Evolutionary conservation across 1,284 basidiomycete species (phyloP).

Genomic region (Neolentinus lepideus): DNA sequence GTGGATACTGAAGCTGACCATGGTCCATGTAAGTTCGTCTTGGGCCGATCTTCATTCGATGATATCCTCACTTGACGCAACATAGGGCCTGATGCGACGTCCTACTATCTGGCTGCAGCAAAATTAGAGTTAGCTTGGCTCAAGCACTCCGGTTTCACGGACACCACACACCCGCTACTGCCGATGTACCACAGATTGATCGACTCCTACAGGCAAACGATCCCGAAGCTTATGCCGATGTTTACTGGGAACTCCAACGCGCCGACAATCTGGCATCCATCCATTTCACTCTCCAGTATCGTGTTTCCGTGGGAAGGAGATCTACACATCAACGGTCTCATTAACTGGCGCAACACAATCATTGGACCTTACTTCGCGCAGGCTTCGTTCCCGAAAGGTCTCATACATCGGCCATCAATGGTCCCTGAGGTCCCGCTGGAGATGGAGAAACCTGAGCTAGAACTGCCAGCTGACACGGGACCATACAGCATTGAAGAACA

Average conservation of each 20-base stretch:
- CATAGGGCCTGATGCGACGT: constrained; percentile 8
- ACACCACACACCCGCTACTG: constrained; percentile 4
- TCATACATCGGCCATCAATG: constrained; percentile 6
- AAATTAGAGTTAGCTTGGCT: constrained; percentile 1
- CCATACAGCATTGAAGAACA: neutral
- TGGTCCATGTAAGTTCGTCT: constrained; percentile 23
- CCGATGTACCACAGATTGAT: constrained; percentile 1
- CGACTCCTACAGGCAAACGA: neutral
- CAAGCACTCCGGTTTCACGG: constrained; percentile 1
- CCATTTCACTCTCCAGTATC: constrained; percentile 21
- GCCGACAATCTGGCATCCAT: constrained; percentile 25
- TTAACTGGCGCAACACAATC: constrained; percentile 22
- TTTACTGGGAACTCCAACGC: constrained; percentile 5
- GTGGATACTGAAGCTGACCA: constrained; percentile 15
- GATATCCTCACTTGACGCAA: neutral
- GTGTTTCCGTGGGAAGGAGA: constrained; percentile 15
- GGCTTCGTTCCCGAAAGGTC: neutral
- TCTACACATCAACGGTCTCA: constrained; percentile 15
- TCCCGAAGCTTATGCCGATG: neutral
- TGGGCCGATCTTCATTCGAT: constrained; percentile 2
- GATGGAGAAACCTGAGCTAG: neutral
- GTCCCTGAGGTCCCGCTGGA: neutral
- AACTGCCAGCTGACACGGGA: neutral
- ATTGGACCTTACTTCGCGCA: constrained; percentile 8
- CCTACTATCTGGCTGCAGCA: constrained; percentile 7